These are phyloP conservation scores for Calocybe indica DNA, from an alignment of 768 basidiomycete species.

Conservation along the genomic window DNA sequence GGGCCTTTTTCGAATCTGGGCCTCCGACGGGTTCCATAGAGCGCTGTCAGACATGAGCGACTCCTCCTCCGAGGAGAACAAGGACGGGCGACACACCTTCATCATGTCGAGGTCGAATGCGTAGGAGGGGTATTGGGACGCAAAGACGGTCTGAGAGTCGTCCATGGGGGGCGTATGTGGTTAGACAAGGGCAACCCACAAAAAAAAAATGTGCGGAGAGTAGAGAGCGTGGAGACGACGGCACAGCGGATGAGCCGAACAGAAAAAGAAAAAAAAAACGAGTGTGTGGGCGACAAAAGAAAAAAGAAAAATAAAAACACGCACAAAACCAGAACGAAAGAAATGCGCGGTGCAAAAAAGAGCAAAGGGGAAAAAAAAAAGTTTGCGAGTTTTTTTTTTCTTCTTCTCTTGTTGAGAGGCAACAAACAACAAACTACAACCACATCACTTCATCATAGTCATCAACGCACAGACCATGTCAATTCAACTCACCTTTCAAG, in stretches of 20 bases:
- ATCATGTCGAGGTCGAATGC: slow-evolving; percentile 87
- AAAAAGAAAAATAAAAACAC: slow-evolving; percentile 24
- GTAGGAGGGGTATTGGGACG: slow-evolving; percentile 64
- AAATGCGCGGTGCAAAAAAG: background rate
- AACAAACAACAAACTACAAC: no score
- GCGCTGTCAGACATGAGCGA: slow-evolving; percentile 41
- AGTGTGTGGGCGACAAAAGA: slow-evolving; percentile 13
- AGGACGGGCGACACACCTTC: slow-evolving; percentile 50
- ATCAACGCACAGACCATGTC: no score
- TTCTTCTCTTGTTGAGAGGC: no score
- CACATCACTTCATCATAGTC: no score
- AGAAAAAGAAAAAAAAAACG: slow-evolving; percentile 27
- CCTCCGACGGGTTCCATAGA: slow-evolving; percentile 81
- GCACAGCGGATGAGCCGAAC: no score
- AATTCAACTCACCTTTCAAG: no score
- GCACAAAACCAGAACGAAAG: slow-evolving; percentile 19
- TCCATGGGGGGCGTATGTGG: slow-evolving; percentile 48
- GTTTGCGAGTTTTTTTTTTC: no score
- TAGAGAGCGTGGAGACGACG: slow-evolving; percentile 44
- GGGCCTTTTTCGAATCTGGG: slow-evolving; percentile 85
- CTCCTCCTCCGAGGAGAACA: background rate
- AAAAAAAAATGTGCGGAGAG: slow-evolving; percentile 39
- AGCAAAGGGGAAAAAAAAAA: no score
- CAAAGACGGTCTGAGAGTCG: slow-evolving; percentile 68
- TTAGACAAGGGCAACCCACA: slow-evolving; percentile 18